Base-by-base conservation (phyloP, 2,329 filamentous ascomycete species). In the Trichothecium roseum region DNA sequence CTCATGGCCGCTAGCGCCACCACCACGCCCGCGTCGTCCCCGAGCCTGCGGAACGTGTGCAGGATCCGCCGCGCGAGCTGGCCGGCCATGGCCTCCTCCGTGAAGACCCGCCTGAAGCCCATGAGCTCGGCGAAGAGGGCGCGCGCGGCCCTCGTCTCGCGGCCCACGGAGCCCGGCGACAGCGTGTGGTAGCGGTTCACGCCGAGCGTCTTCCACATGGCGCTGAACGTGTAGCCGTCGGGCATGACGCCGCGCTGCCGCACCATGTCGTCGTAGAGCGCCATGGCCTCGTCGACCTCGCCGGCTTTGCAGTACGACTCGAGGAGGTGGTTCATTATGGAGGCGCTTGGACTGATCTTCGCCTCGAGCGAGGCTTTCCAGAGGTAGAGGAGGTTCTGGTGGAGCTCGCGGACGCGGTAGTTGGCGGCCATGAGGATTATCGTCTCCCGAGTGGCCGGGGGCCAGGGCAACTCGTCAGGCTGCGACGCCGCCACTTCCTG, bases 301-400 rank as follows among this genome's bases (percentile, higher is more conserved):
- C 73, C 72, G 39, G 71, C 69, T 40, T 77, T 71, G 32, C 81
- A 66, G 42, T 79, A 71, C 6, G 77, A 74, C 40, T 77, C 74
- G 18, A 91, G 70, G 16, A 88, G 62, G 50, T 87, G 81, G 55
- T 89, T 91, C 67, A 88, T 75, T 59, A 88, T 81, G 54, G 80
- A 83, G 8, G 77, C 74, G 48, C 84, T 80, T 2, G 80, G 72
- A 36, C 63, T 66, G 41, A 89, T 76, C 42, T 79, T 69, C 12
- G 80, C 73, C 30, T 72, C 62, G 12, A 65, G 60, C 42, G 85
- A 76, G 2, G 74, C 73, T 22, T 72, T 63, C 56, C 76, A 78
- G 4, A 89, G 62, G 35, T 69, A 61, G 32, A 72, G 60, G 34
- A 85, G 66, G 37, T 69, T 68, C 12, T 60, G 52, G 27, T 77